Base-by-base conservation (phyloP, 306 rosid species). In the Betula pendula region DNA sequence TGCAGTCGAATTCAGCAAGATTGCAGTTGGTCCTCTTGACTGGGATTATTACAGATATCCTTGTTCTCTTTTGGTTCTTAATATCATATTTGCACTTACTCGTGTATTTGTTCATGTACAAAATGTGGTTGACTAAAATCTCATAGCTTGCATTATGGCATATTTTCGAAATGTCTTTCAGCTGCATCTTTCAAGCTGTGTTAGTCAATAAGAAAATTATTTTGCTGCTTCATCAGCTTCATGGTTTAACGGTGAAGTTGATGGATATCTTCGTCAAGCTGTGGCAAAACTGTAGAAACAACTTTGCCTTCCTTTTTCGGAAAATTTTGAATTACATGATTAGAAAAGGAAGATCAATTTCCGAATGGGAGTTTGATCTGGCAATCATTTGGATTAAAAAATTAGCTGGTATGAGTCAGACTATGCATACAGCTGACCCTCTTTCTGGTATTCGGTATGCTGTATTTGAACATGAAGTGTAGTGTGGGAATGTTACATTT, bases 1-100 rank as follows among this genome's bases (percentile, higher is more conserved):
- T 79, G 96, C 97, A 0, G 90, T 88, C 80, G 98, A 92, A 85
- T 95, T 95, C 82, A 95, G 97, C 93, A 92, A 95, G 87, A 83
- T 95, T 58, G 98, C 98, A 6, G 84, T 95, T 73, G 85, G 92
- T 80, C 85, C 97, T 35, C 73, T 84, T 68, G 97, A 95, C 78
- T 95, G 97, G 97, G 97, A 95, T 81, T 95, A 92, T 81, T 91
- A 85, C 84, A 89, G 98, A 95, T 95, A 95, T 95, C 98, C 97
- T 92, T 89, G 45, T 67, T 72, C 50, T 33, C 42, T 50, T 77
- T 8, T 51, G 31, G 44, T 75, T 68, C 62, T 38, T 43, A 24
- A 2, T 22, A 70, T 47, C 73, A 53, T n/a, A 17, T 22, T n/a
- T 35, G 14, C 47, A 55, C 27, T 14, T 65, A 15, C 44, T 14